Evolutionary conservation across 371 early-diverging fungal genomes (phyloP), one percentile per base, ranked within the genome.

Genomic region (Apophysomyces elegans): DNA sequence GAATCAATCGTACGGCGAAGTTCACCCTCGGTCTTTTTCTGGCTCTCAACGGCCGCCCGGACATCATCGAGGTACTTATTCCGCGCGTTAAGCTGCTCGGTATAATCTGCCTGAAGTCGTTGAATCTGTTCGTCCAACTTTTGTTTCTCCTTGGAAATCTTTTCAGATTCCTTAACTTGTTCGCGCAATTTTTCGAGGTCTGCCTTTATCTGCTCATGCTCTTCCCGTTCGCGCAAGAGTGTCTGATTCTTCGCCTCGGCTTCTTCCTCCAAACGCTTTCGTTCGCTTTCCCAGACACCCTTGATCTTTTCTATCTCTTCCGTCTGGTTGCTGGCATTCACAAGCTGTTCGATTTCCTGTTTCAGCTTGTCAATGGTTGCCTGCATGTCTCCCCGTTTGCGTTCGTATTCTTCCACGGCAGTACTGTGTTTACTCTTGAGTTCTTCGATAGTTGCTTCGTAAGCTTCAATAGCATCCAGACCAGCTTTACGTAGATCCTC

Each of bases 231-330:
- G 2, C 67, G 66, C 5, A 74, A 64, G 32, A 83, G 68, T 6
- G 66, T 60, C 36, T 82, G 74, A 11, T 63, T 70, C 14, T 70
- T 71, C 13, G 67, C 68, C 1, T 76, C 68, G n/a, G 84, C 71
- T 36, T 83, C 76, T 9, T 84, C 85, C 21, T 76, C 77, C 12
- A 87, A 59, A 5, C 85, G 78, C 41, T 83, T 79, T 54, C 83
- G 83, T 63, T 87, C 87, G 13, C 75, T 76, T 45, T 85, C 85
- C 86, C 86, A 87, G 11, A 84, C 78, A 38, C 72, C 77, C 18
- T 81, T 82, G 57, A 87, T 68, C 46, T 82, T 80, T 37, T 77
- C 77, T 1, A 81, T 66, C 54, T 83, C 76, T 68, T 69, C 77
- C 56, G 68, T 81, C 12, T 68, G 71, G 54, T 79, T 73, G 7